Evolutionary conservation across 306 rosid species (phyloP), one percentile per base, ranked within the genome.

Genomic region (Dryas octopetala): DNA sequence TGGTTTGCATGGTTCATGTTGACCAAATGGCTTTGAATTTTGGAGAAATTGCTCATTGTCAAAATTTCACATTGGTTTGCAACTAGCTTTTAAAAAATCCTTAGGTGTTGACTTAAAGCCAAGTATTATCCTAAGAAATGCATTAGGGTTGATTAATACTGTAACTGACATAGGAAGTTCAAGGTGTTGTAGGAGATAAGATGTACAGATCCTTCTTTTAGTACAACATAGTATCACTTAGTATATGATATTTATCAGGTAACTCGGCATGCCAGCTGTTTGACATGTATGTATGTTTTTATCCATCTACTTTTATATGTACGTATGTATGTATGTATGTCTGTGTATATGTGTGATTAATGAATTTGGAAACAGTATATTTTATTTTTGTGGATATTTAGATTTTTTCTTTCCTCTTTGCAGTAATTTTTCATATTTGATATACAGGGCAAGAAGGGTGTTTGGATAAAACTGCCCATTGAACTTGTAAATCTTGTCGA

Each of bases 401-500:
- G 55, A 53, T 73, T 45, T 59, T 44, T 50, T 14, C 62, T 62
- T 6, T 69, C 68, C 15, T 73, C 17, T 45, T 9, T 73, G 58
- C 23, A 28, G 51, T 53, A 41, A 53, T 10, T 54, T 52, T 68
- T 74, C 19, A 15, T 44, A 13, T 62, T 55, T 45, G 26, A 10
- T 23, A 5, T 77, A 78, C 86, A 92, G 97, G 91, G 89, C 4
- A 92, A 85, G 88, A 90, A 77, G 75, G 96, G 96, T 1, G 82
- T 88, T 54, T 92, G 97, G 97, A 66, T 92, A 60, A 92, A 92
- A 75, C 50, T 92, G 70, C 92, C 97, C 14, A 90, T 88, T 74
- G 87, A 84, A 76, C 82, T 84, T 38, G 92, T 60, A 80, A 87
- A 74, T 77, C 93, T 90, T 45, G 85, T 85, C 14, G 96, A 92